Conservation (phyloP, 140 eudicot species). For the Bidens hawaiensis region DNA sequence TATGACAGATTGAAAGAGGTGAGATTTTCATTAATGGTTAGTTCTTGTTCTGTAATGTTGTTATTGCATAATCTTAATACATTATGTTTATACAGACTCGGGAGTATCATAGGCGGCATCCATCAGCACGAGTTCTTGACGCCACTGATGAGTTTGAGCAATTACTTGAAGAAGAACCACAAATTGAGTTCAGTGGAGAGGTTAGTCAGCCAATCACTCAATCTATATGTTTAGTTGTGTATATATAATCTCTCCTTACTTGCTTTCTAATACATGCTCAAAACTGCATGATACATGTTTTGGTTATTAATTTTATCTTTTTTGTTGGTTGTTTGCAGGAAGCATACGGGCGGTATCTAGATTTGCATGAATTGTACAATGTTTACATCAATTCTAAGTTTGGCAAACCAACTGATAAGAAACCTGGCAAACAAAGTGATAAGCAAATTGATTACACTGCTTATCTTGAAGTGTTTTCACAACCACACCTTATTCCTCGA, state of each 20-base stretch:
- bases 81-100: conserved; percentile 52
- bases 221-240: not conserved
- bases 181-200: conserved; percentile 96
- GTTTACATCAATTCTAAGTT: conserved; percentile 84
- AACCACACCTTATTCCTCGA: conserved; percentile 59
- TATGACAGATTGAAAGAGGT: too few relatives aligned
- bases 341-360: conserved; percentile 84
- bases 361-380: conserved; percentile 81
- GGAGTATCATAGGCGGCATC: conserved; percentile 93
- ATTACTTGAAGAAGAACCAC: conserved; percentile 84
- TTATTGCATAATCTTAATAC: not conserved
- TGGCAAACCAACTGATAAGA: too few relatives aligned
- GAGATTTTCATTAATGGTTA: too few relatives aligned
- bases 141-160: conserved; percentile 72
- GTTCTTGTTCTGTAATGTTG: too few relatives aligned
- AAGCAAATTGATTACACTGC: conserved; percentile 67
- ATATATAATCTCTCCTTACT: not conserved
- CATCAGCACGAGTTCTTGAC: conserved; percentile 85
- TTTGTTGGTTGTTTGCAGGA: conserved; percentile 57
- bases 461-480: conserved; percentile 74
- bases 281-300: conserved; percentile 5
- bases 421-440: too few relatives aligned
- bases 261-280: not conserved
- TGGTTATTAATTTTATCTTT: not conserved
- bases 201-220: too few relatives aligned